Evolutionary conservation across 306 rosid genomes (phyloP), one percentile per base, ranked within the genome.

Genomic region (Lupinus albus): DNA sequence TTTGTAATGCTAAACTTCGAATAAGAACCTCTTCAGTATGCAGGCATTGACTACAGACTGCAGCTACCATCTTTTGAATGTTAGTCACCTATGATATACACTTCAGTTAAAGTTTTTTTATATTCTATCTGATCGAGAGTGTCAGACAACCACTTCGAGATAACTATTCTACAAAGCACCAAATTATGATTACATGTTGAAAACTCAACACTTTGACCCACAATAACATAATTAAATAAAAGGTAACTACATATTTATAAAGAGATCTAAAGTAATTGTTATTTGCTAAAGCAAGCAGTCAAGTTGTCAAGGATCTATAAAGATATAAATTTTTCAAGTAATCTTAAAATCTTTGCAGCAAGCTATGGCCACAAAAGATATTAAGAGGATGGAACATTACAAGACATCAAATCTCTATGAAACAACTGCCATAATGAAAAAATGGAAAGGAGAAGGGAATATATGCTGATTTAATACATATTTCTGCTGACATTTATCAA

Each of bases 301-400:
- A 42, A 15, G 72, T 20, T 32, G 50, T 30, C 50, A 52, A 8
- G 10, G n/a, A 65, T 45, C 36, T 64, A 61, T n/a, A 64, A 18
- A 66, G 47, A 64, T 28, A 65, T 14, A 20, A n/a, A n/a, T 39
- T 54, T 68, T 61, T 25, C 13, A 57, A 75, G 70, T 16, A 76
- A 33, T 4, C 44, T 35, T 56, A 18, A 25, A 21, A 59, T 59
- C 7, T 56, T 55, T 76, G 45, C 42, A 70, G 67, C 54, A 69
- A 45, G 47, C 11, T 54, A 11, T 17, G 54, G 21, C 61, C 17
- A 38, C 8, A 8, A 68, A 13, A 64, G 41, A 47, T 47, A 28
- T 8, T 54, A 39, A 33, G 54, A 48, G 16, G 36, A 61, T 46
- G 30, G 4, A 45, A 61, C 68, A 32, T n/a, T 21, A 3, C 30